Evolutionary conservation across 495 filamentous ascomycete genomes (phyloP).

Genomic region (Filosporella fistucella): DNA sequence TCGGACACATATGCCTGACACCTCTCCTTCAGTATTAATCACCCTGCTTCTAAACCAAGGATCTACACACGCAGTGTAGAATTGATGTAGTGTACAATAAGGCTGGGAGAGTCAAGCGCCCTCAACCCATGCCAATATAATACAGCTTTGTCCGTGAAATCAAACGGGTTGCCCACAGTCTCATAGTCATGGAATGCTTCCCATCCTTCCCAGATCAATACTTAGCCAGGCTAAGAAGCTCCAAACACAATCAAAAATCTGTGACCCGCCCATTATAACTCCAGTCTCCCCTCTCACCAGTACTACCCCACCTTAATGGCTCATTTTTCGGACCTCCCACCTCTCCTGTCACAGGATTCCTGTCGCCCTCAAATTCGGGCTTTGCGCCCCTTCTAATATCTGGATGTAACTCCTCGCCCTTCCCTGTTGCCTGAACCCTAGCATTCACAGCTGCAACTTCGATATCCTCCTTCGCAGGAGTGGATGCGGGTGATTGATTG

Average conservation of each 20-base stretch:
- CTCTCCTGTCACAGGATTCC: conserved; percentile 94
- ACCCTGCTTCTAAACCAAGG: too few relatives aligned
- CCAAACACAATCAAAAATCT: conserved; percentile 91
- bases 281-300: conserved; percentile 91
- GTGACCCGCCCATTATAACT: conserved; percentile 95
- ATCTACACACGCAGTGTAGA: too few relatives aligned
- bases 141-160: too few relatives aligned
- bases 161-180: too few relatives aligned
- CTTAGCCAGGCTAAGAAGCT: too few relatives aligned
- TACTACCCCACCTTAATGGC: conserved; percentile 78
- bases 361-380: conserved; percentile 92
- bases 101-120: too few relatives aligned
- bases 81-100: too few relatives aligned
- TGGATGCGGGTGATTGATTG: conserved; percentile 39
- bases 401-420: conserved; percentile 62
- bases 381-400: conserved; percentile 66
- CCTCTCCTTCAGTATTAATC: too few relatives aligned
- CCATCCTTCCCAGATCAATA: too few relatives aligned
- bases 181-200: too few relatives aligned
- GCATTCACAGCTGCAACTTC: conserved; percentile 26
- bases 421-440: conserved; percentile 43
- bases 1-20: too few relatives aligned
- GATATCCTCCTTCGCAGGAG: conserved; percentile 17
- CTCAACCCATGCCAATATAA: too few relatives aligned
- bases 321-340: conserved; percentile 97